Base-by-base conservation (phyloP, 257 asterid genomes). In the Solanum arcanum region DNA sequence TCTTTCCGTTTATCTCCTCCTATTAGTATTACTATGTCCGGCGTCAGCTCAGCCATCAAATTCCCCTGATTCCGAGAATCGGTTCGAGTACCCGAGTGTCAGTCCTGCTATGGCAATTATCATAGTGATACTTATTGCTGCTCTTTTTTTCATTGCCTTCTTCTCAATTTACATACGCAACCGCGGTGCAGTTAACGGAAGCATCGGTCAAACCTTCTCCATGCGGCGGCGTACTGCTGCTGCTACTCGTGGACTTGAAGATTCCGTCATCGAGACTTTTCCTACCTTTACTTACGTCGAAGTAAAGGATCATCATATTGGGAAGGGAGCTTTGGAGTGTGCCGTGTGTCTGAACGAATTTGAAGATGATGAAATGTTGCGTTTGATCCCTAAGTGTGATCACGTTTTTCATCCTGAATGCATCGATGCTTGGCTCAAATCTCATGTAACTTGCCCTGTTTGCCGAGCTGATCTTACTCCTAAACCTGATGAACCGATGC, bases 381-480 rank as follows among this genome's bases (percentile, higher is more conserved):
- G 99, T 87, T 91, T 97, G 85, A 89, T 97, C 6, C 98, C 99
- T 1, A 93, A 90, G 82, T 97, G 99, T 89, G 98, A 96, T 78
- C 99, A 96, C 87, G 99, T 96, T 9, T 96, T 96, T 80, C 99
- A 96, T 86, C 96, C 98, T 3, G 96, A 93, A 56, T 97, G 99
- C 62, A 95, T 97, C 84, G 99, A 95, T 86, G 93, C 97, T 9
- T 97, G 99, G 99, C 96, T 97, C 42, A 90, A 87, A 77, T 93
- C 94, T 2, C 99, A 97, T 89, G 93, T 92, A 41, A 97, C 99
- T 5, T 97, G 99, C 86, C 99, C 99, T 0, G 99, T 97, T 86
- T 97, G 99, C 90, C 80, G 99, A 12, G 96, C 99, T 59, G 88
- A 95, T 64, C 89, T 97, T 29, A 89, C 73, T 0, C 94, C 93